A percentile compares a stretch with the other conserved stretches of the same genome.
Evolutionary conservation across 73 alveolate genomes (phyloP).

Genomic region (Uronychia setigera): DNA sequence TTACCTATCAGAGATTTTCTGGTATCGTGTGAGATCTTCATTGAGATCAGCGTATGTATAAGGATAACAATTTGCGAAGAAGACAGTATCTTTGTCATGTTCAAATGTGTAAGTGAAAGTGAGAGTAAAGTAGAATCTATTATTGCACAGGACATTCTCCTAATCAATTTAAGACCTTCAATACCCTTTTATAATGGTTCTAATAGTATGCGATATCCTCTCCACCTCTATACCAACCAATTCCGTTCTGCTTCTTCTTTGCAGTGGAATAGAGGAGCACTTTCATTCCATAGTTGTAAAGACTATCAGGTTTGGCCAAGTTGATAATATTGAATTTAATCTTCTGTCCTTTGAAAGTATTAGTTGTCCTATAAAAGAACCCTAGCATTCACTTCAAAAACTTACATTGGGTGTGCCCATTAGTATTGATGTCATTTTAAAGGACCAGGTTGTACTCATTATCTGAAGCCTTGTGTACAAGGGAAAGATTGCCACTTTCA

Average conservation of each 20-base stretch:
- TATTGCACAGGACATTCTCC: not conserved
- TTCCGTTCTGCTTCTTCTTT: conserved; percentile 43
- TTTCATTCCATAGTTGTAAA: conserved; percentile 96
- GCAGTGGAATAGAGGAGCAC: conserved; percentile 85
- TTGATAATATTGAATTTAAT: conserved; percentile 96
- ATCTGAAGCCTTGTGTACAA: conserved; percentile 48
- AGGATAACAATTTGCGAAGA: conserved; percentile 80
- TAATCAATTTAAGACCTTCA: not conserved
- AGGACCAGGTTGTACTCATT: conserved; percentile 77
- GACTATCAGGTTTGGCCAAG: conserved; percentile 96
- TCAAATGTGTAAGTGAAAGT: conserved; percentile 70
- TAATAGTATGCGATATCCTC: conserved; percentile 47
- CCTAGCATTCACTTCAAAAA: conserved; percentile 6
- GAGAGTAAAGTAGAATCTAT: conserved; percentile 51
- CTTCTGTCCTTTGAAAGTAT: conserved; percentile 40
- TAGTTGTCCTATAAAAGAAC: conserved; percentile 68
- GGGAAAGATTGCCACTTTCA: conserved; percentile 82
- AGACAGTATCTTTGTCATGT: conserved; percentile 68
- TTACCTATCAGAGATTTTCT: conserved; percentile 36
- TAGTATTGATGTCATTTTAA: conserved; percentile 82
- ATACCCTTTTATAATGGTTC: conserved; percentile 27
- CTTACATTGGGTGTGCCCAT: conserved; percentile 78
- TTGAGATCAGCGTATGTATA: conserved; percentile 81
- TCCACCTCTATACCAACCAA: conserved; percentile 78
- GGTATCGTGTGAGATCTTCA: conserved; percentile 18